Conservation (phyloP, 2,329 filamentous ascomycete genomes). For the Aspergillus neoniger region DNA sequence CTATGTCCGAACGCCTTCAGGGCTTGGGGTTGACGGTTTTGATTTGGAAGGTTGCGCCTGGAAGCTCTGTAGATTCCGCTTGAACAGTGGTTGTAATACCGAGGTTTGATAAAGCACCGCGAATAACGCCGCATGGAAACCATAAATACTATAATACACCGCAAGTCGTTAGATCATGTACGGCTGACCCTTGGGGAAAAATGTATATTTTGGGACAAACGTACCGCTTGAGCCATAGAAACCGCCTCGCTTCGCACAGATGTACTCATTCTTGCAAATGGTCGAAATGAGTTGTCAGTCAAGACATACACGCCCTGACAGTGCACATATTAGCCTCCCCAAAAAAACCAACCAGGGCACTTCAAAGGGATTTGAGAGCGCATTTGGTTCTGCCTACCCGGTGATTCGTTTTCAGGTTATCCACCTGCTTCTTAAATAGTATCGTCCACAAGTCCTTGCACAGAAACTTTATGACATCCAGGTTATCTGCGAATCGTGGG, state of each 20-base stretch:
- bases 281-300: constrained; percentile 88
- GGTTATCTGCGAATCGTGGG: constrained; percentile 84
- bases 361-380: not conserved
- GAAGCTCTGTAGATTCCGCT: constrained; percentile 84
- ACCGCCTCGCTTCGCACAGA: constrained; percentile 73
- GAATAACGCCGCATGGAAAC: constrained; percentile 91
- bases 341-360: not conserved
- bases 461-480: constrained; percentile 96
- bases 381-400: constrained; percentile 58
- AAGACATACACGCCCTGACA: constrained; percentile 86
- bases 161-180: constrained; percentile 7
- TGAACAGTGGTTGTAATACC: constrained; percentile 90
- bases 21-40: constrained; percentile 73
- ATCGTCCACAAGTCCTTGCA: constrained; percentile 98
- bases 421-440: constrained; percentile 93
- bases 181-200: not conserved
- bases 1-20: constrained; percentile 41
- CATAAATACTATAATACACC: constrained; percentile 71
- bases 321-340: constrained; percentile 5
- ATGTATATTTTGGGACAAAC: constrained; percentile 27
- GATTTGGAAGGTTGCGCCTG: constrained; percentile 91
- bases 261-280: constrained; percentile 85
- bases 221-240: constrained; percentile 74
- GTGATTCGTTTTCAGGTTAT: constrained; percentile 98
- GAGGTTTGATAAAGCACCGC: constrained; percentile 87